Evolutionary conservation across 805 yeast genomes (phyloP).

Genomic region (Yarrowia deformans): DNA sequence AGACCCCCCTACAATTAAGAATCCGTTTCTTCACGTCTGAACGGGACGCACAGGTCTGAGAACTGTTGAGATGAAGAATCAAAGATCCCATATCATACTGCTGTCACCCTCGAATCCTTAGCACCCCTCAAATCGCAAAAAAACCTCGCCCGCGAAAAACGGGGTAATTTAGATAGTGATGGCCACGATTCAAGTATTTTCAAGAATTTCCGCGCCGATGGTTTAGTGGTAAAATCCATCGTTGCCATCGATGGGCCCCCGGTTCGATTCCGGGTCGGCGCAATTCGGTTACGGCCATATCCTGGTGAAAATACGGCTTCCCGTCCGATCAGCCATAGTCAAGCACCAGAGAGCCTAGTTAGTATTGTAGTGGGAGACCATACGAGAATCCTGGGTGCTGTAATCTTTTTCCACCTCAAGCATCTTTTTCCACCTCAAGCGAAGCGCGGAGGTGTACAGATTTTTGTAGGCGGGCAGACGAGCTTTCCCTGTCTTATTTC

Average conservation of each 20-base stretch:
- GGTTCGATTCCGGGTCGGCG: slow-evolving; percentile 40
- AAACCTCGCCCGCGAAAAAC: too few relatives aligned
- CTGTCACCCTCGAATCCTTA: too few relatives aligned
- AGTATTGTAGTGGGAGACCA: slow-evolving; percentile 40
- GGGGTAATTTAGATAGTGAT: background rate
- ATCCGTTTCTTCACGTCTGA: too few relatives aligned
- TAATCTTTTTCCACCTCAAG: slow-evolving; percentile 31
- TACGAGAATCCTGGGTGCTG: slow-evolving; percentile 40
- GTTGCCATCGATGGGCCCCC: slow-evolving; percentile 40
- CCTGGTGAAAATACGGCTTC: slow-evolving; percentile 40
- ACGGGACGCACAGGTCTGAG: too few relatives aligned
- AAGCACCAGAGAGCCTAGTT: slow-evolving; percentile 40
- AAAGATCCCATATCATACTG: too few relatives aligned
- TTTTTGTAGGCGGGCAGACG: too few relatives aligned
- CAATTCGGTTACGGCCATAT: slow-evolving; percentile 38
- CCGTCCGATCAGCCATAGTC: slow-evolving; percentile 40
- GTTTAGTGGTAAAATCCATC: slow-evolving; percentile 39
- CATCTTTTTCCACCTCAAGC: slow-evolving; percentile 12
- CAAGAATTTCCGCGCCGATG: slow-evolving; percentile 20
- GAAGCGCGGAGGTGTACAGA: too few relatives aligned
- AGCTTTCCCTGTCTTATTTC: too few relatives aligned
- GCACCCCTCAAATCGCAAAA: too few relatives aligned
- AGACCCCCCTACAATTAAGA: too few relatives aligned
- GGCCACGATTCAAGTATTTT: background rate
- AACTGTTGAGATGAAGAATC: too few relatives aligned